phyloP scores from a whole-genome alignment of 352 stramenopile species.

The Aphanomyces astaci region DNA sequence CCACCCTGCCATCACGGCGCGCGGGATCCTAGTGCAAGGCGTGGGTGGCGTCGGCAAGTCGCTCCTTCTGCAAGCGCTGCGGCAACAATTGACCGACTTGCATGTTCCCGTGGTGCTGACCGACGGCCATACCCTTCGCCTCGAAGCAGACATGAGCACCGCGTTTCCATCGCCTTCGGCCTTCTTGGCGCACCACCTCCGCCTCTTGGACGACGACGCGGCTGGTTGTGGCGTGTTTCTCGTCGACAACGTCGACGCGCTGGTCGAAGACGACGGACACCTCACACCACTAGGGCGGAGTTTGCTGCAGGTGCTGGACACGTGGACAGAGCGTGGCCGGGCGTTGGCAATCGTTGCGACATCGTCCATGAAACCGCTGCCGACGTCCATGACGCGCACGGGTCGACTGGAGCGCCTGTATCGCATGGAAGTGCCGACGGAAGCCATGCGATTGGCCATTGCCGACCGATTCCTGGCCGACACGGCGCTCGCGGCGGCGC shows the following conservation, averaged over 20 bases:
- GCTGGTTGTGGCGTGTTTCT: slow-evolving; percentile 34
- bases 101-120: slow-evolving; percentile 25
- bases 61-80: slow-evolving; percentile 31
- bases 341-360: slow-evolving; percentile 48
- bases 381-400: slow-evolving; percentile 35
- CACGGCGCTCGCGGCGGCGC: slow-evolving; percentile 30
- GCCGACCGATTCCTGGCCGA: slow-evolving; percentile 35
- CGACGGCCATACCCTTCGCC: slow-evolving; percentile 48
- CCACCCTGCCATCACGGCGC: slow-evolving; percentile 30
- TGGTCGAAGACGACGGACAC: slow-evolving; percentile 46
- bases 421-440: slow-evolving; percentile 55
- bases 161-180: slow-evolving; percentile 42
- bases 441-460: slow-evolving; percentile 44
- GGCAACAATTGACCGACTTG: slow-evolving; percentile 25
- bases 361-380: slow-evolving; percentile 31
- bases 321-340: slow-evolving; percentile 27
- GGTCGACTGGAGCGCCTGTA: slow-evolving; percentile 52
- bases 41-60: slow-evolving; percentile 66
- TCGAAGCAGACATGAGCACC: slow-evolving; percentile 40
- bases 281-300: slow-evolving; percentile 44
- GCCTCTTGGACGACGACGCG: neutral
- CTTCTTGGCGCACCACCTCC: slow-evolving; percentile 43
- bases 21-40: slow-evolving; percentile 53
- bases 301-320: slow-evolving; percentile 52
- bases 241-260: slow-evolving; percentile 60